These are phyloP conservation scores for Vanderwaltozyma verrucispora DNA, from an alignment of 805 yeast species.

Conservation along the genomic window DNA sequence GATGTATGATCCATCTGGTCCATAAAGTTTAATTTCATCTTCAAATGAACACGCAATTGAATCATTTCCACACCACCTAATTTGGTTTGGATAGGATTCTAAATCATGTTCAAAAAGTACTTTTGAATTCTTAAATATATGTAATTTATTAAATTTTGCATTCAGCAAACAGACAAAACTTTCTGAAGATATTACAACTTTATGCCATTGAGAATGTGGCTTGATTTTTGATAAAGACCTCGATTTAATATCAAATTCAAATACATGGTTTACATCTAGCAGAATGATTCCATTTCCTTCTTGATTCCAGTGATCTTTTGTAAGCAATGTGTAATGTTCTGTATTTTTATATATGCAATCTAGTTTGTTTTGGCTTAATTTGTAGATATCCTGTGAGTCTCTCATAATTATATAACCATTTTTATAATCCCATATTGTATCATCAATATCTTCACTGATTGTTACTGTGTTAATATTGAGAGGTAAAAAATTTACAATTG, in stretches of 20 bases:
- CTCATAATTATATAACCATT: conserved; percentile 12
- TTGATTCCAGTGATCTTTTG: conserved; percentile 24
- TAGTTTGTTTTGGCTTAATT: conserved; percentile 4
- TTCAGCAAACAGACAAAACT: conserved; percentile 41
- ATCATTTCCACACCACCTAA: conserved; percentile 82
- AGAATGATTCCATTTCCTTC: conserved; percentile 13
- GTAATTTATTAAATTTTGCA: conserved; percentile 33
- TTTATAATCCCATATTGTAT: conserved; percentile 24
- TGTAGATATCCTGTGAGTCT: conserved; percentile 17
- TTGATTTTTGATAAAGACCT: conserved; percentile 2
- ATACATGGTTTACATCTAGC: conserved; percentile 18
- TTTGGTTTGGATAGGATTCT: conserved; percentile 32
- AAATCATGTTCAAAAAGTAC: conserved; percentile 19
- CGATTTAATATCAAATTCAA: conserved; percentile 5
- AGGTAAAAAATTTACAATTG: conserved; percentile 14
- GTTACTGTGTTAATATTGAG: conserved; percentile 7
- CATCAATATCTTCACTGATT: conserved; percentile 10
- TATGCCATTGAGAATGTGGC: conserved; percentile 21
- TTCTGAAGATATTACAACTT: conserved; percentile 16
- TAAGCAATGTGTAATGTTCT: conserved; percentile 16
- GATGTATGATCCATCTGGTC: conserved; percentile 46
- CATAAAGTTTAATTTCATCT: conserved; percentile 59
- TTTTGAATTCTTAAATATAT: conserved; percentile 34
- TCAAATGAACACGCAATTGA: conserved; percentile 51
- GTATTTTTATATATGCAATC: conserved; percentile 11